Conservation (phyloP, 164 flowering plant species). For the Akebia trifoliata region DNA sequence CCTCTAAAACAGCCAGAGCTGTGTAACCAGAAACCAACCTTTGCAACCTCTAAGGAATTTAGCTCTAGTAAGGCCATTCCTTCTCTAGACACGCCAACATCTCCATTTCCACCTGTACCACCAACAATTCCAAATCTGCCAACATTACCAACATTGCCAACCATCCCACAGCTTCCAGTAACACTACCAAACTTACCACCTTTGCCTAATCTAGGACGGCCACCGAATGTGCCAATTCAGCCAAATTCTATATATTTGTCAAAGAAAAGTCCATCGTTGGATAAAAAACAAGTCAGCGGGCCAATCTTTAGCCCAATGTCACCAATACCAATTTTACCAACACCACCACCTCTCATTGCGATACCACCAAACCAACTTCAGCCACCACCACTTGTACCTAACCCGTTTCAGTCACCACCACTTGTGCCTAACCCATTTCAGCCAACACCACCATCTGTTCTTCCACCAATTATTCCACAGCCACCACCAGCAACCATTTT, state of each 20-base stretch:
- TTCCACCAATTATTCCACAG: too few relatives aligned
- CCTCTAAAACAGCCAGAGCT: slow-evolving; percentile 55
- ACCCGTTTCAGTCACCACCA: slow-evolving; percentile 13
- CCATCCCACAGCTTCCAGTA: slow-evolving; percentile 20
- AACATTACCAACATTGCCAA: slow-evolving; percentile 18
- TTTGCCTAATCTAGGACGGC: slow-evolving; percentile 9
- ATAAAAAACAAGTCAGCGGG: slow-evolving; percentile 5
- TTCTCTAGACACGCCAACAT: background rate
- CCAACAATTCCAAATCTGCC: background rate
- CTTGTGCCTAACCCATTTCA: too few relatives aligned
- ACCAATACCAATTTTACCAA: slow-evolving; percentile 14
- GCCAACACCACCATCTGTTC: too few relatives aligned
- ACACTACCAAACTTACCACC: slow-evolving; percentile 22
- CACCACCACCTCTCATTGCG: slow-evolving; percentile 19
- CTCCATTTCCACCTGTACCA: background rate
- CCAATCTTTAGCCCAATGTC: slow-evolving; percentile 13
- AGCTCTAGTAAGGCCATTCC: slow-evolving; percentile 11
- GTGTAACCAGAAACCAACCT: slow-evolving; percentile 52
- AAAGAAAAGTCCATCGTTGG: background rate
- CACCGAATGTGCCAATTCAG: background rate
- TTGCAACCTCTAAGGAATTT: slow-evolving; percentile 13
- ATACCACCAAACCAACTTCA: slow-evolving; percentile 34
- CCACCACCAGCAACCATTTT: too few relatives aligned
- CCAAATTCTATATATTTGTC: background rate
- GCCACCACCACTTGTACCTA: slow-evolving; percentile 25